Conservation (phyloP, 176 grass and related monocot species). For the Hsuehochloa calcarea region DNA sequence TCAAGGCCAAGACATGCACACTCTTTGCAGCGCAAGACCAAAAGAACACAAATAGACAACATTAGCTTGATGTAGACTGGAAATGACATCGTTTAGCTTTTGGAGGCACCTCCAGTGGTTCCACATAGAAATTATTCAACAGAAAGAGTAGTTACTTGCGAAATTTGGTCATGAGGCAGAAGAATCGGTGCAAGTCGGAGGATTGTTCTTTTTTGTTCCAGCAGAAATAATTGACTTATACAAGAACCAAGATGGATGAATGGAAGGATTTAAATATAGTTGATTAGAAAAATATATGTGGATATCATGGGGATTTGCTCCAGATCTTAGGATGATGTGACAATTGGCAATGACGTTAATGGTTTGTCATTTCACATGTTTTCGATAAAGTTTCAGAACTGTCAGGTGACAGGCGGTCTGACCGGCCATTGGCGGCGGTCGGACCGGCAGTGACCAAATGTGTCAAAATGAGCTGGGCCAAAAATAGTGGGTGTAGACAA, state of each 20-base stretch:
- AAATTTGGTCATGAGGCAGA: constrained; percentile 69
- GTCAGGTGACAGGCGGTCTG: too few relatives aligned
- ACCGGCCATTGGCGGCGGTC: too few relatives aligned
- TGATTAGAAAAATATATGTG: background rate
- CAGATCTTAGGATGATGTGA: too few relatives aligned
- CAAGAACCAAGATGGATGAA: background rate
- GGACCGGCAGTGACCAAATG: too few relatives aligned
- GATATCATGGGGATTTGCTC: too few relatives aligned
- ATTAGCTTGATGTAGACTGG: background rate
- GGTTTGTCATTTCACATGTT: too few relatives aligned
- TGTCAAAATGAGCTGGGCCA: too few relatives aligned
- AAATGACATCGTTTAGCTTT: background rate
- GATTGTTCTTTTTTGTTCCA: constrained; percentile 83
- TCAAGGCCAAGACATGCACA: constrained; percentile 70
- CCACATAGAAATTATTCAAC: background rate
- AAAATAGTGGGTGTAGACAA: too few relatives aligned
- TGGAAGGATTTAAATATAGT: background rate
- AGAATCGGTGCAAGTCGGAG: constrained; percentile 72
- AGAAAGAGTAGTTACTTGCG: constrained; percentile 49
- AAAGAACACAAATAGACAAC: background rate
- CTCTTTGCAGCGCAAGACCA: constrained; percentile 50
- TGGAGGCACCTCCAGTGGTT: background rate
- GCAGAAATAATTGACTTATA: constrained; percentile 88
- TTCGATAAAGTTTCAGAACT: too few relatives aligned
- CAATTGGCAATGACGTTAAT: too few relatives aligned